A percentile compares a stretch with the other conserved stretches of the same genome.
These are phyloP conservation scores for Harrya chromipes DNA, from an alignment of 768 basidiomycete species.

Conservation along the genomic window DNA sequence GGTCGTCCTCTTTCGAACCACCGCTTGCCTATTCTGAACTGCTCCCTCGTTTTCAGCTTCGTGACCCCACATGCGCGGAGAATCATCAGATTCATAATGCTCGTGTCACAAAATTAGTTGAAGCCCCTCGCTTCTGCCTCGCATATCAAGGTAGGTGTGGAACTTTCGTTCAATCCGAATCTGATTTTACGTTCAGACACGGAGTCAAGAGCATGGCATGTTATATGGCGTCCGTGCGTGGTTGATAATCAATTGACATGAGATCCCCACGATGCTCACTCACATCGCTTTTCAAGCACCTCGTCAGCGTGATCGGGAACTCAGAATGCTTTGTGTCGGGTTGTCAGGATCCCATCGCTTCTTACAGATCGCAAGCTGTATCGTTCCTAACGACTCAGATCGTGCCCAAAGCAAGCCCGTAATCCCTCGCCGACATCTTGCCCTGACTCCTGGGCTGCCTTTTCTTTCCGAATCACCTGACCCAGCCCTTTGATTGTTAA, in stretches of 20 bases:
- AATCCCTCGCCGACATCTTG: neutral
- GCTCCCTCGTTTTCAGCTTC: conserved; percentile 14
- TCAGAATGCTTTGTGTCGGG: neutral
- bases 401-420: too few species aligned
- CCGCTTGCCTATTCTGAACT: conserved; percentile 17
- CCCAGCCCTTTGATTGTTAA: conserved; percentile 5
- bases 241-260: conserved; percentile 14
- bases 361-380: neutral
- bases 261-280: conserved; percentile 1
- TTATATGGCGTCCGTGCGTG: conserved; percentile 20
- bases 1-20: conserved; percentile 3
- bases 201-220: conserved; percentile 4
- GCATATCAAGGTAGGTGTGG: conserved; percentile 25
- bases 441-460: conserved; percentile 19
- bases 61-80: conserved; percentile 31
- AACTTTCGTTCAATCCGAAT: conserved; percentile 10
- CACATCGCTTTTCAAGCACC: conserved; percentile 1
- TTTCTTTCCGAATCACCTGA: conserved; percentile 3
- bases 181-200: conserved; percentile 18
- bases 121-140: conserved; percentile 20
- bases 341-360: neutral
- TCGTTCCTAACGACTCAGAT: neutral
- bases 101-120: conserved; percentile 21
- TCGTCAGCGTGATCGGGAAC: neutral
- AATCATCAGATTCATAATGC: conserved; percentile 23